phyloP scores from a whole-genome alignment of 129 eudicot species.

The Lonicera japonica region DNA sequence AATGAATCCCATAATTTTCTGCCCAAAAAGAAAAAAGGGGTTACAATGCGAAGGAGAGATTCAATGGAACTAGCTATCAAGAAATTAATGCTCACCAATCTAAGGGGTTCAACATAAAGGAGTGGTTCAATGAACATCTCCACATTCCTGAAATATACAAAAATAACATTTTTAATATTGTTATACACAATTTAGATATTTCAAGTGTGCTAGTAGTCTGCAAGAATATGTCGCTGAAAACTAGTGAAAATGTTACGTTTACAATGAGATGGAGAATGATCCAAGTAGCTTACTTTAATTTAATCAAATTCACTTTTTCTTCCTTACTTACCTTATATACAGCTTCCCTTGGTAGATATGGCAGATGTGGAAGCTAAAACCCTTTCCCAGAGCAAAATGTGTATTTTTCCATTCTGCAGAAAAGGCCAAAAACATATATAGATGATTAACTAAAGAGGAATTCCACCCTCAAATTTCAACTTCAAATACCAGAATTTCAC shows the following conservation, averaged over 20 bases:
- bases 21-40: constrained; percentile 8
- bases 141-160: constrained; percentile 46
- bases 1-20: constrained; percentile 40
- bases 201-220: not conserved
- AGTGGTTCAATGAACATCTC: constrained; percentile 78
- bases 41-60: not conserved
- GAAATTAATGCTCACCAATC: constrained; percentile 42
- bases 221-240: not conserved
- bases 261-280: not conserved
- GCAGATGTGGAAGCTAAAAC: constrained; percentile 61
- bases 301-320: not conserved
- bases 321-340: constrained; percentile 37
- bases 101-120: constrained; percentile 41
- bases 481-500: not conserved
- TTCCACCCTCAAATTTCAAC: not conserved
- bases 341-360: constrained; percentile 75
- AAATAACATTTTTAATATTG: not conserved
- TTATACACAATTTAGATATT: not conserved
- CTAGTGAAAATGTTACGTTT: no score
- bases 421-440: constrained; percentile 3
- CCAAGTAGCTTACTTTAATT: not conserved
- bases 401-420: constrained; percentile 55
- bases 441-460: not conserved
- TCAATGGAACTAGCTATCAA: not conserved
- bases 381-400: constrained; percentile 54